These are phyloP conservation scores for Pseudocercospora crystallina DNA, from an alignment of 2,329 filamentous ascomycete genomes.

Conservation along the genomic window DNA sequence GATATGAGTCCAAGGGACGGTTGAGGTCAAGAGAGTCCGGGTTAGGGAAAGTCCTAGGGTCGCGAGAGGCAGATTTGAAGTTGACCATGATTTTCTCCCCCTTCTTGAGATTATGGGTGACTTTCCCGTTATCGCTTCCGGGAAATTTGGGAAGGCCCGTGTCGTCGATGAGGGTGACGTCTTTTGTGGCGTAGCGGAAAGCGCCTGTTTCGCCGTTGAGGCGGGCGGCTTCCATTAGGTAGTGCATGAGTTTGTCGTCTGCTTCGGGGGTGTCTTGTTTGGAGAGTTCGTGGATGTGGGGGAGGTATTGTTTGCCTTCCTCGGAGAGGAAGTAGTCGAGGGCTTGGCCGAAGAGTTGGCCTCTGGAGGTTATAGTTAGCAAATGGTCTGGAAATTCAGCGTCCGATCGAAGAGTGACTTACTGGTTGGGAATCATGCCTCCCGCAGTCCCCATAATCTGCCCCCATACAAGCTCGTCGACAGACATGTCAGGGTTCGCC, in stretches of 20 bases:
- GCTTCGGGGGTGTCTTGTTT: slow-evolving; percentile 44
- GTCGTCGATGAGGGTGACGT: slow-evolving; percentile 36
- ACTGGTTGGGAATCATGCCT: slow-evolving; percentile 56
- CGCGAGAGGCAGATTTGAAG: slow-evolving; percentile 43
- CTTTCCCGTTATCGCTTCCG: slow-evolving; percentile 17
- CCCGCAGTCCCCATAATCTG: slow-evolving; percentile 59
- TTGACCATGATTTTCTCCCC: slow-evolving; percentile 46
- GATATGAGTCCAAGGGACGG: slow-evolving; percentile 43
- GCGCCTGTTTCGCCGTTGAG: slow-evolving; percentile 47
- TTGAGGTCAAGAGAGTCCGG: slow-evolving; percentile 41
- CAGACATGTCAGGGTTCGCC: slow-evolving; percentile 40
- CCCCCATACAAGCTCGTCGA: slow-evolving; percentile 55
- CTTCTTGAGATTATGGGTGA: slow-evolving; percentile 34
- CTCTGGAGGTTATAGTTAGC: slow-evolving; percentile 22
- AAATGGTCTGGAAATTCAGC: too few relatives aligned
- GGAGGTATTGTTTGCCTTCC: slow-evolving; percentile 48
- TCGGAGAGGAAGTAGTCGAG: slow-evolving; percentile 57
- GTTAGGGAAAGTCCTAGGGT: slow-evolving; percentile 42
- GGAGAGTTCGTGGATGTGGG: slow-evolving; percentile 50
- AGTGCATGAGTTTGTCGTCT: slow-evolving; percentile 53
- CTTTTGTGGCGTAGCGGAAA: slow-evolving; percentile 37
- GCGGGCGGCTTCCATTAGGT: slow-evolving; percentile 48
- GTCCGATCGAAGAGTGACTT: too few relatives aligned
- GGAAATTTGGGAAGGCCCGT: slow-evolving; percentile 21
- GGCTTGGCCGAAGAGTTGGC: slow-evolving; percentile 58